Percentiles rank a stretch among this genome's conserved stretches.
phyloP scores from a whole-genome alignment of 164 flowering plant genomes.

The Platanus orientalis region DNA sequence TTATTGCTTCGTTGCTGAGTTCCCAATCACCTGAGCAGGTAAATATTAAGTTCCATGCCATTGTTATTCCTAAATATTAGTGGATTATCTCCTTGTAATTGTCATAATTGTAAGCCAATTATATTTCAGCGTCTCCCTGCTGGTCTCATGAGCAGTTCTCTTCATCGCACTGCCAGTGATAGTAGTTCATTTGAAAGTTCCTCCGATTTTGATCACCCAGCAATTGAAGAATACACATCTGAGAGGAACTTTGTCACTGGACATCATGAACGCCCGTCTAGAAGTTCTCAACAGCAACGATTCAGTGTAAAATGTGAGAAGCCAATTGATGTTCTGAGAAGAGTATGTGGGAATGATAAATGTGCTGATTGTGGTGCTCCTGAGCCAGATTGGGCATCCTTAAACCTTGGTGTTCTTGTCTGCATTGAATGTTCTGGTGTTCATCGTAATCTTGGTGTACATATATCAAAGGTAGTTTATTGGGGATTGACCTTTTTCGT shows the following conservation, averaged over 20 bases:
- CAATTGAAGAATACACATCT: conserved; percentile 41
- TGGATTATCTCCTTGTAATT: background rate
- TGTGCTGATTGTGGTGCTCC: conserved; percentile 92
- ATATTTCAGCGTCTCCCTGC: conserved; percentile 26
- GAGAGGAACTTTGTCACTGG: conserved; percentile 37
- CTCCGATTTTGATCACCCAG: conserved; percentile 48
- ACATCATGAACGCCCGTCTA: conserved; percentile 44
- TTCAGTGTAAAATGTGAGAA: conserved; percentile 44
- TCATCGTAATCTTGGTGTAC: conserved; percentile 86
- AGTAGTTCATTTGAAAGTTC: conserved; percentile 76
- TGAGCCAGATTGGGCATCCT: conserved; percentile 91
- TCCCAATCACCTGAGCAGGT: conserved; percentile 77
- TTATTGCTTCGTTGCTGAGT: conserved; percentile 78
- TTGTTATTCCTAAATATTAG: background rate
- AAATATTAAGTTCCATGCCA: conserved; percentile 10
- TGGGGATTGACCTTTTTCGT: too few relatives aligned
- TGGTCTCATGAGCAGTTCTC: conserved; percentile 16
- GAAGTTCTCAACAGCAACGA: conserved; percentile 43
- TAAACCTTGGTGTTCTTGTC: conserved; percentile 80
- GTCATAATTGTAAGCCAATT: background rate
- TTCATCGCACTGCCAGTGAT: conserved; percentile 18
- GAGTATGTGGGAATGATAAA: conserved; percentile 65
- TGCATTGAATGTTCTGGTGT: conserved; percentile 93
- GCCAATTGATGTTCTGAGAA: conserved; percentile 62
- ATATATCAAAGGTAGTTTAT: conserved; percentile 54